A percentile compares a stretch with the other conserved stretches of the same genome.
These are phyloP conservation scores for Penicillium sumatraense DNA, from an alignment of 2,329 filamentous ascomycete species.

Conservation along the genomic window DNA sequence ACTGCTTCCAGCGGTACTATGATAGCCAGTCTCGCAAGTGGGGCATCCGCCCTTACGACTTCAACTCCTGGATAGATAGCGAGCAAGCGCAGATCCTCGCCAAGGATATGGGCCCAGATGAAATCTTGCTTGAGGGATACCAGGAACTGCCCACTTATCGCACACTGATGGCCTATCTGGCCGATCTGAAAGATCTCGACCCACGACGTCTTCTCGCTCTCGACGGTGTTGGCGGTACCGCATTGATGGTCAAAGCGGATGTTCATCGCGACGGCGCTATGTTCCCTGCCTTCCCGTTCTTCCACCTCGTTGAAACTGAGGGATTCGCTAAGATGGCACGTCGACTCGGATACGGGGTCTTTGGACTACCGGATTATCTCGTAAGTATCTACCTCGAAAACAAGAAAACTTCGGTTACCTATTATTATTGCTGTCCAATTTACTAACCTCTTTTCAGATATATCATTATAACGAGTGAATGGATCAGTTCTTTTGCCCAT, in stretches of 20 bases:
- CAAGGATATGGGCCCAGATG: slow-evolving; percentile 81
- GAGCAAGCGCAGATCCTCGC: slow-evolving; percentile 76
- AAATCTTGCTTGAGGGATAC: slow-evolving; percentile 93
- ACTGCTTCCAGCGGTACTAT: slow-evolving; percentile 89
- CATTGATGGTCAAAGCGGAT: slow-evolving; percentile 91
- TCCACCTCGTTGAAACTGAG: slow-evolving; percentile 96
- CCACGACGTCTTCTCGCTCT: slow-evolving; percentile 72
- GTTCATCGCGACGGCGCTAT: slow-evolving; percentile 97
- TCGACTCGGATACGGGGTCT: slow-evolving; percentile 81
- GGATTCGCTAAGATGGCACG: slow-evolving; percentile 97
- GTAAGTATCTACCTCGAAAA: slow-evolving; percentile 56
- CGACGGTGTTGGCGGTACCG: slow-evolving; percentile 92
- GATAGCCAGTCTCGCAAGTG: slow-evolving; percentile 72
- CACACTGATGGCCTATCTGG: slow-evolving; percentile 86
- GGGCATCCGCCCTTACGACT: slow-evolving; percentile 87
- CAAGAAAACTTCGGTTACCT: background rate
- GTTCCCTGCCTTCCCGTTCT: slow-evolving; percentile 97
- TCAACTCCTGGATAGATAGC: slow-evolving; percentile 96
- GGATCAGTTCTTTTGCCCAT: background rate
- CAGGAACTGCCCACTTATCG: slow-evolving; percentile 90
- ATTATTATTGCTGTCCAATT: background rate
- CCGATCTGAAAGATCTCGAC: slow-evolving; percentile 55
- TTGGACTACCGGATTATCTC: slow-evolving; percentile 95
- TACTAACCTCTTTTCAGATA: slow-evolving; percentile 58
- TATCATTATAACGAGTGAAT: slow-evolving; percentile 86